These are phyloP conservation scores for Blastobotrys aristatus DNA, from an alignment of 1,139 yeast genomes.

Conservation along the genomic window DNA sequence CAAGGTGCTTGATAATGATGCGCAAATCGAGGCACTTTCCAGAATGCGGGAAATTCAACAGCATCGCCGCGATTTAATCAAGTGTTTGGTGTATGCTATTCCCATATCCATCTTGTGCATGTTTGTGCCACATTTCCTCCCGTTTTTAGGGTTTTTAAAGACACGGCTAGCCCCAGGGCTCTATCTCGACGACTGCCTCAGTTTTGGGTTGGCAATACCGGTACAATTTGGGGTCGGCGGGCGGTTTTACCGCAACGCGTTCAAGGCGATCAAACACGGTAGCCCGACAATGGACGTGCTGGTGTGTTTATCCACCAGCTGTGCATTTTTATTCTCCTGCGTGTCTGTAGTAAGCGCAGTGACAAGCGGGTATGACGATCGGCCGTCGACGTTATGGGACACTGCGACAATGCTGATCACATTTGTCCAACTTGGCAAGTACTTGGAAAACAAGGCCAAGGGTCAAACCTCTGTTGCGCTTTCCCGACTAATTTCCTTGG, in stretches of 20 bases:
- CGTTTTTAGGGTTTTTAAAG: constrained; percentile 26
- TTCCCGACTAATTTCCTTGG: constrained; percentile 68
- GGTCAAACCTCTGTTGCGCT: constrained; percentile 91
- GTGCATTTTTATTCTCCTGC: constrained; percentile 71
- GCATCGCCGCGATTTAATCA: constrained; percentile 58
- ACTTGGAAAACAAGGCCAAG: constrained; percentile 86
- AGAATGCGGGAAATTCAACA: constrained; percentile 64
- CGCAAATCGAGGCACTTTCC: constrained; percentile 66
- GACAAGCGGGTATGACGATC: constrained; percentile 31
- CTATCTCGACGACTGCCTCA: constrained; percentile 48
- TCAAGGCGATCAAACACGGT: constrained; percentile 58
- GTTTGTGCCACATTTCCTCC: constrained; percentile 36
- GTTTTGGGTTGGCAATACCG: constrained; percentile 56
- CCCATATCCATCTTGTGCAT: constrained; percentile 62
- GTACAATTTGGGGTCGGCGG: constrained; percentile 65
- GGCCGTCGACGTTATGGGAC: constrained; percentile 76
- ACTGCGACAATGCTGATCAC: constrained; percentile 79
- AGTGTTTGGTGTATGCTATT: constrained; percentile 49
- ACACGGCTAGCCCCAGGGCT: constrained; percentile 33
- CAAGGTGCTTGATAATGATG: constrained; percentile 42
- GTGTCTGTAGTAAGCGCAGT: constrained; percentile 48
- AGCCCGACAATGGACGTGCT: constrained; percentile 96
- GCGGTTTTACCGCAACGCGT: constrained; percentile 60
- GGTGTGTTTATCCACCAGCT: constrained; percentile 75
- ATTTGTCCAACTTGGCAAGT: constrained; percentile 84